phyloP scores from a whole-genome alignment of 768 basidiomycete species.

The Chlorophyllum brunneum region DNA sequence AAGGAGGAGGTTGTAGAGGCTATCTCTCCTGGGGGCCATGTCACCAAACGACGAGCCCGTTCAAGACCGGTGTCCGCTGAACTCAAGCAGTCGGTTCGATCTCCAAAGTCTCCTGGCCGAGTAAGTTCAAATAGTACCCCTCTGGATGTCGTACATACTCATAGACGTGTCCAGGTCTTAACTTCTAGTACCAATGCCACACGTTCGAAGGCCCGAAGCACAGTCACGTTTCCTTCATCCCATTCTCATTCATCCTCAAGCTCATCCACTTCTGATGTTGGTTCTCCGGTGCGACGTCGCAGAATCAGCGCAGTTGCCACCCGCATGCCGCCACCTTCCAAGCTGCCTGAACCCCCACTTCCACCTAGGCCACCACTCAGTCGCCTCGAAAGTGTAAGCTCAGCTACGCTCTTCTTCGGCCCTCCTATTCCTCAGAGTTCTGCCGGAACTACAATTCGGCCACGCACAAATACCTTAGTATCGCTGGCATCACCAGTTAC shows the following conservation, averaged over 20 bases:
- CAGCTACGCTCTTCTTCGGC: conserved; percentile 70
- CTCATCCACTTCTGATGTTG: conserved; percentile 44
- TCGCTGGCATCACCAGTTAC: conserved; percentile 17
- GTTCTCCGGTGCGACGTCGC: conserved; percentile 53
- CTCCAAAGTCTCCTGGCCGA: conserved; percentile 39
- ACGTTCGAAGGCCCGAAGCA: conserved; percentile 28
- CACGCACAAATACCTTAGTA: conserved; percentile 27
- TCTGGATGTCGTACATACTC: conserved; percentile 6
- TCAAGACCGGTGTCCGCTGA: conserved; percentile 69
- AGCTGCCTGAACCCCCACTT: conserved; percentile 16
- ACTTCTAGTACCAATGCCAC: conserved; percentile 11
- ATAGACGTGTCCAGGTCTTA: conserved; percentile 1
- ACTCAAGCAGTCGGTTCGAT: conserved; percentile 43
- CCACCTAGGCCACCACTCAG: conserved; percentile 36
- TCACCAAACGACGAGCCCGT: conserved; percentile 71
- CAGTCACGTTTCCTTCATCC: conserved; percentile 40
- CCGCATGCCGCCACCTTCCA: conserved; percentile 16
- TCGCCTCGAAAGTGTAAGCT: conserved; percentile 52
- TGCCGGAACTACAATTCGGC: conserved; percentile 22
- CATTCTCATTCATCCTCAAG: conserved; percentile 35
- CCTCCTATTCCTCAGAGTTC: conserved; percentile 39
- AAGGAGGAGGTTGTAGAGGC: conserved; percentile 62
- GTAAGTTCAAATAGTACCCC: conserved; percentile 26
- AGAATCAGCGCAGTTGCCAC: conserved; percentile 38
- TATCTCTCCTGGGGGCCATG: conserved; percentile 73